phyloP scores from a whole-genome alignment of 805 yeast genomes.

The Jamesozyma lodderae region DNA sequence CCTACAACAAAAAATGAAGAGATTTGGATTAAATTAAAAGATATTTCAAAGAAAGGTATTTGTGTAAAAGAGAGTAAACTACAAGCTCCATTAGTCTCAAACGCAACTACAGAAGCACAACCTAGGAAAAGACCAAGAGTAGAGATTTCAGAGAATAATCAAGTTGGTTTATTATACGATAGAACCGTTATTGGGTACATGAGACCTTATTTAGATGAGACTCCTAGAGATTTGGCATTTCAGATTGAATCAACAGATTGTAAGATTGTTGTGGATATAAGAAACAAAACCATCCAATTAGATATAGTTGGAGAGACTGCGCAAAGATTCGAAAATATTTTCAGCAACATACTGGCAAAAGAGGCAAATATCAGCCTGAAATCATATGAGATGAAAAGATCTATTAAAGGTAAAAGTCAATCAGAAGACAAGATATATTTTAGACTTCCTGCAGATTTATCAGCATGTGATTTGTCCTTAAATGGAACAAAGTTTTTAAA shows the following conservation, averaged over 20 bases:
- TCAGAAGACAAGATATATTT: no score
- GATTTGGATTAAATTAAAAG: conserved; percentile 42
- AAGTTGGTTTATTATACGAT: background rate
- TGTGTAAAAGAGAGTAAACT: background rate
- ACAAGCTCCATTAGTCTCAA: background rate
- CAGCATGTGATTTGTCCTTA: conserved; percentile 12
- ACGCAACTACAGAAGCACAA: background rate
- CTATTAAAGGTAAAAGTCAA: background rate
- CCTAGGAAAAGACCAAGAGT: background rate
- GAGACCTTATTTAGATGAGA: conserved; percentile 39
- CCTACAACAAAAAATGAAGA: conserved; percentile 47
- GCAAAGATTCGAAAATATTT: conserved; percentile 11
- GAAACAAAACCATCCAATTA: conserved; percentile 19
- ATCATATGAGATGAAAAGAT: background rate
- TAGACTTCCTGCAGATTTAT: conserved; percentile 17
- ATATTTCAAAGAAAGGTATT: conserved; percentile 37
- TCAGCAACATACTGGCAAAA: conserved; percentile 7
- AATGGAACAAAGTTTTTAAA: conserved; percentile 11
- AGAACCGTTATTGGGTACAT: conserved; percentile 30
- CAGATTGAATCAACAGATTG: conserved; percentile 33
- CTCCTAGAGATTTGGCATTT: conserved; percentile 33
- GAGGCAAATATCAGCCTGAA: background rate
- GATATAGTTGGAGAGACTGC: conserved; percentile 13
- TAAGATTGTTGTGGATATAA: conserved; percentile 27
- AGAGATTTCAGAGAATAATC: background rate